Percentiles rank a stretch among this genome's conserved stretches.
Evolutionary conservation across 2,329 filamentous ascomycete species (phyloP).

Genomic region (Pseudocercospora cruenta): DNA sequence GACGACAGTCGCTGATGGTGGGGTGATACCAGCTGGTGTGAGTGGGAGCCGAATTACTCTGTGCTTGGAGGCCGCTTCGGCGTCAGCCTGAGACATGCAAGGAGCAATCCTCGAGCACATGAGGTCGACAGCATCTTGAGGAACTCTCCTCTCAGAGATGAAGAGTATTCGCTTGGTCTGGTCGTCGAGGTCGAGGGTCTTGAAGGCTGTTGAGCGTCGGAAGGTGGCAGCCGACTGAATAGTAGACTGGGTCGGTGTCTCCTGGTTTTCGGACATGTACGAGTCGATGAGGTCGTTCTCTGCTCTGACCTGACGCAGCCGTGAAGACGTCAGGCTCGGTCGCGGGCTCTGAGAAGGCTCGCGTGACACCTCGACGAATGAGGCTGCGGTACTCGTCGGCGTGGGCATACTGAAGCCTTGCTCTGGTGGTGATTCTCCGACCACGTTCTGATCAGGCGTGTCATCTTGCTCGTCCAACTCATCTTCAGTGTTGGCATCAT

Average conservation of each 20-base stretch:
- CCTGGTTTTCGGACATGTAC: slow-evolving; percentile 37
- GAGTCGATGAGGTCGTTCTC: slow-evolving; percentile 35
- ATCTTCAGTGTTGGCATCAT: slow-evolving; percentile 21
- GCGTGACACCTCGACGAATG: slow-evolving; percentile 16
- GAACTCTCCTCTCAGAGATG: slow-evolving; percentile 15
- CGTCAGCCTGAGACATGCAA: slow-evolving; percentile 10
- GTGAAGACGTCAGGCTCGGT: slow-evolving; percentile 7
- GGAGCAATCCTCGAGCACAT: slow-evolving; percentile 24
- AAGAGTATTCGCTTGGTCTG: slow-evolving; percentile 24
- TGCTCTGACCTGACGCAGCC: slow-evolving; percentile 21
- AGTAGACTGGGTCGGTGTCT: slow-evolving; percentile 39
- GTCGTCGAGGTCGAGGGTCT: background rate
- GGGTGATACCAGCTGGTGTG: slow-evolving; percentile 23
- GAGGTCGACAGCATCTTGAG: slow-evolving; percentile 29
- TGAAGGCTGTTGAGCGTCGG: background rate
- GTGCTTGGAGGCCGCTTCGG: slow-evolving; percentile 2
- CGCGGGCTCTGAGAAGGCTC: background rate
- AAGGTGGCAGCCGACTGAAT: slow-evolving; percentile 17
- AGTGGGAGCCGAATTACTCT: slow-evolving; percentile 25
- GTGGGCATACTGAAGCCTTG: background rate
- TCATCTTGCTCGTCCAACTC: slow-evolving; percentile 27
- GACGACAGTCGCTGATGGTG: slow-evolving; percentile 22
- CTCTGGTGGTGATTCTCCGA: slow-evolving; percentile 2
- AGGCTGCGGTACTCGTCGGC: slow-evolving; percentile 9
- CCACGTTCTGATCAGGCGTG: background rate